These are phyloP conservation scores for Ophioceras dolichostomum DNA, from an alignment of 2,329 filamentous ascomycete genomes.

Conservation along the genomic window DNA sequence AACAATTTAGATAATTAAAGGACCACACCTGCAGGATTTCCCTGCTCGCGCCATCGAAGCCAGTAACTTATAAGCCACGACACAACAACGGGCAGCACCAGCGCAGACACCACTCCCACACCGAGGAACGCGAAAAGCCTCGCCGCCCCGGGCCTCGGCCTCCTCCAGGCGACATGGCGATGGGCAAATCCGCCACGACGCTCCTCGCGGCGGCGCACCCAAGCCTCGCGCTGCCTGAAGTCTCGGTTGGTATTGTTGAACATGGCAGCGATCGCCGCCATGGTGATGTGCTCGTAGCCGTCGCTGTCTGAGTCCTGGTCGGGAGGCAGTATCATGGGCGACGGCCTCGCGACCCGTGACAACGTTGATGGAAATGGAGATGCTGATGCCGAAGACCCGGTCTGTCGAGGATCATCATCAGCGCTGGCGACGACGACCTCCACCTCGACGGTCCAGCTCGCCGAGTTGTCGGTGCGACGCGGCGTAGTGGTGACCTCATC, in stretches of 20 bases:
- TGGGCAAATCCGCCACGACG: too few relatives aligned
- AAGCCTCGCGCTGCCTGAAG: conserved; percentile 4
- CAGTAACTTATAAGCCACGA: too few relatives aligned
- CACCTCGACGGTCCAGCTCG: conserved; percentile 1
- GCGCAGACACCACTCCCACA: too few relatives aligned
- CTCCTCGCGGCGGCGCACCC: conserved; percentile 1
- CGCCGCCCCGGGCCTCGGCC: too few relatives aligned
- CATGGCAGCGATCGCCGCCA: conserved; percentile 1
- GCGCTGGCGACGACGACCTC: not conserved
- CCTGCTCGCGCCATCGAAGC: too few relatives aligned
- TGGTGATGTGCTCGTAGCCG: conserved; percentile 1
- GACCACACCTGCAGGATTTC: too few relatives aligned
- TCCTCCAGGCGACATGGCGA: too few relatives aligned
- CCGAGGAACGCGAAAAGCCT: too few relatives aligned
- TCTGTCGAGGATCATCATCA: too few relatives aligned
- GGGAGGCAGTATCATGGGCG: too few relatives aligned
- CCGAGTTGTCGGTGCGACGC: not conserved
- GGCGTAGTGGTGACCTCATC: not conserved
- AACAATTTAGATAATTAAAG: too few relatives aligned
- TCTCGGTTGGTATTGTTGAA: conserved; percentile 3
- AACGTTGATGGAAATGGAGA: not conserved
- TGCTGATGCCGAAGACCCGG: not conserved
- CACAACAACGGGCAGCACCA: too few relatives aligned
- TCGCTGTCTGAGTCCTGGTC: conserved; percentile 3
- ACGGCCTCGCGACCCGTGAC: not conserved